Evolutionary conservation across 768 basidiomycete species (phyloP), one percentile per base, ranked within the genome.

Genomic region (Psilocybe sp.): DNA sequence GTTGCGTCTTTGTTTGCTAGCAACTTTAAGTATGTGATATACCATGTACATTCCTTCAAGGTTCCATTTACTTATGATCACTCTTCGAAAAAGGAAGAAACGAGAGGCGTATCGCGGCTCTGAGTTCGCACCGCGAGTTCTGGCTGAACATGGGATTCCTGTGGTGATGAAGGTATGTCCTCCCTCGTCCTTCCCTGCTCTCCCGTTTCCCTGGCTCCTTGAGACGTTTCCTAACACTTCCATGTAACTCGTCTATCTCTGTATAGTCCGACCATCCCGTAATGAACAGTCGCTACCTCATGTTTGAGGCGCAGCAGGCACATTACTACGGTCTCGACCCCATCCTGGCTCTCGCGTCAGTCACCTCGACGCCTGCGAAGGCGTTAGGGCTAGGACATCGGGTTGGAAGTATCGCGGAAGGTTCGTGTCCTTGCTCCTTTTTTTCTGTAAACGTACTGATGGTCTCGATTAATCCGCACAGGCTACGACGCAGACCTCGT

Each of bases 401-500:
- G 4, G 64, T 92, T 19, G 89, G 89, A 0, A 77, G 66, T 48
- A 63, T 93, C 37, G 71, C 74, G 44, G 58, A 69, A 64, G 85
- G 85, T 73, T 47, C 15, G 63, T 51, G 4, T 31, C 38, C 9
- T 33, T 42, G 12, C 32, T 34, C 10, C 16, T 18, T 32, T 3
- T 32, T 5, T 11, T 37, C 3, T 16, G 7, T 15, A 5, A 40
- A 35, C 44, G 40, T 47, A 9, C 44, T 34, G 16, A 47, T 15
- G 16, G 43, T 48, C 14, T 9, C 36, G 32, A 10, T 32, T 12
- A 44, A 12, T 47, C 34, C 15, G 19, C 52, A 76, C 15, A 57
- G 87, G 87, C 5, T 88, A 81, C 59, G 90, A 92, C 64, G 89
- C 90, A 78, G 80, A 81, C 54, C 53, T 80, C 31, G 78, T 77